Conservation (phyloP, 164 flowering plant genomes). For the Vitis rupestris region DNA sequence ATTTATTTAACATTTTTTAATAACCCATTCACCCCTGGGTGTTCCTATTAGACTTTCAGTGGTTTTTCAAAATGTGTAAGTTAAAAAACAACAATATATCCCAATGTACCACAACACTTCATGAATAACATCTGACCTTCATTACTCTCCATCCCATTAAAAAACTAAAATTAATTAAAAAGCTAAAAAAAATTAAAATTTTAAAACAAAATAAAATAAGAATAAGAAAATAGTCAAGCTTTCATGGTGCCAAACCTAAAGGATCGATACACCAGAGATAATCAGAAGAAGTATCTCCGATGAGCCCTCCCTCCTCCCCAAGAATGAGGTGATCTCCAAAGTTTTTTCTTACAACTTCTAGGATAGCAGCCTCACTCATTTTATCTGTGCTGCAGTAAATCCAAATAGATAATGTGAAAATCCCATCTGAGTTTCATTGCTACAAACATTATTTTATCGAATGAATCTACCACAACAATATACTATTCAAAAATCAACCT, state of each 20-base stretch:
- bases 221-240: background rate
- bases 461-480: background rate
- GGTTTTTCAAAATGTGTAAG: no score
- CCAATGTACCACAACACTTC: no score
- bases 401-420: background rate
- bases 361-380: constrained; percentile 79
- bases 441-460: background rate
- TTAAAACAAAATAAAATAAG: background rate
- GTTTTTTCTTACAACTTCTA: constrained; percentile 68
- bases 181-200: no score
- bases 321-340: constrained; percentile 84
- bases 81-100: no score
- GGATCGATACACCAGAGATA: constrained; percentile 99
- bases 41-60: no score
- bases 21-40: no score
- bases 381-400: constrained; percentile 82
- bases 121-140: no score
- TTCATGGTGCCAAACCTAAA: constrained; percentile 52
- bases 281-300: constrained; percentile 82
- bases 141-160: no score
- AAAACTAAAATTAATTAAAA: no score
- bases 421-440: background rate
- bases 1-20: no score
- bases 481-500: background rate
- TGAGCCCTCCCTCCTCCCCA: constrained; percentile 97